A percentile compares a stretch with the other conserved stretches of the same genome.
These are phyloP conservation scores for Ramichloridium luteum DNA, from an alignment of 2,329 filamentous ascomycete genomes.

Conservation along the genomic window DNA sequence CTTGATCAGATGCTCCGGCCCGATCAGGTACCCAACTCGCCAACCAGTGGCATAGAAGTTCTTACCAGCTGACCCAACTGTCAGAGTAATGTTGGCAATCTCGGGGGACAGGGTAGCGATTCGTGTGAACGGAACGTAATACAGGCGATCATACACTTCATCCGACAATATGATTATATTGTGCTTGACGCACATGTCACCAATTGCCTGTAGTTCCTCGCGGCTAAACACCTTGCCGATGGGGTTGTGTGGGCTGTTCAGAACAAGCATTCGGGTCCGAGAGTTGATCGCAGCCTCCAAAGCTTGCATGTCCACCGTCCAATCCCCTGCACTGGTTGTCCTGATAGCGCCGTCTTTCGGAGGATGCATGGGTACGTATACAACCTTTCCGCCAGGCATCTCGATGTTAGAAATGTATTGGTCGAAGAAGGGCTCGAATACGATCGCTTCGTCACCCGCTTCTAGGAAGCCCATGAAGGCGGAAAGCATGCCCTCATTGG, in stretches of 20 bases:
- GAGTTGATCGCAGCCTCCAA: slow-evolving; percentile 70
- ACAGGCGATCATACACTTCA: slow-evolving; percentile 79
- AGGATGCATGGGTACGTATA: slow-evolving; percentile 90
- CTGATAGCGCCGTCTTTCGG: slow-evolving; percentile 65
- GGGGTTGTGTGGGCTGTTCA: slow-evolving; percentile 85
- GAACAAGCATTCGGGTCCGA: slow-evolving; percentile 90
- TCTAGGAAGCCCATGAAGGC: slow-evolving; percentile 98
- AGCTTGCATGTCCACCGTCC: slow-evolving; percentile 74
- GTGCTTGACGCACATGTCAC: slow-evolving; percentile 79
- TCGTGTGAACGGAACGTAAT: slow-evolving; percentile 88
- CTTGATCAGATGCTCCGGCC: slow-evolving; percentile 75
- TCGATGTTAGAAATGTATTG: slow-evolving; percentile 99
- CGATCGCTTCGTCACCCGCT: slow-evolving; percentile 85
- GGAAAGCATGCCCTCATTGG: slow-evolving; percentile 87
- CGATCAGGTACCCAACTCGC: slow-evolving; percentile 92
- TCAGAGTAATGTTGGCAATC: slow-evolving; percentile 75
- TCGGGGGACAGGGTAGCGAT: slow-evolving; percentile 85
- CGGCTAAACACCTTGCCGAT: slow-evolving; percentile 89
- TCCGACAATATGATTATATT: slow-evolving; percentile 66
- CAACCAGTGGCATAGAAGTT: slow-evolving; percentile 97
- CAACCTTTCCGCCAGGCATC: slow-evolving; percentile 90
- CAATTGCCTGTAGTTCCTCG: slow-evolving; percentile 72
- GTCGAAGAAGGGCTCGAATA: slow-evolving; percentile 98
- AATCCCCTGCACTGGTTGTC: slow-evolving; percentile 77
- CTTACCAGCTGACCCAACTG: slow-evolving; percentile 92